A percentile compares a stretch with the other conserved stretches of the same genome.
phyloP scores from a whole-genome alignment of 192 early-diverging fungal genomes.

The Mycoemilia scoparia region DNA sequence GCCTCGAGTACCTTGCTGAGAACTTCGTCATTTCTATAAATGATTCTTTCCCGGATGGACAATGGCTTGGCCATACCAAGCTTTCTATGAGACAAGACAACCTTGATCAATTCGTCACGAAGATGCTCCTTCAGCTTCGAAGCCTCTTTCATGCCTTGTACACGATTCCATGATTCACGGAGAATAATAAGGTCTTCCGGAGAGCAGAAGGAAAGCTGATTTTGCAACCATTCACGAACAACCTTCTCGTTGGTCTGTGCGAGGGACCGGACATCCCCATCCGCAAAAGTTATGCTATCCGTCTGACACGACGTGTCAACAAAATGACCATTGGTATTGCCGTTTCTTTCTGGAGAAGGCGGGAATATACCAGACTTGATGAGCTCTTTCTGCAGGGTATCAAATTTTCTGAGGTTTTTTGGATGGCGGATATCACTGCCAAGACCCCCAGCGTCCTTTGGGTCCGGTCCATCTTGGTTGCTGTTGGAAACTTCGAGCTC shows the following conservation, averaged over 20 bases:
- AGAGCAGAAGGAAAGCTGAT: slow-evolving; percentile 11
- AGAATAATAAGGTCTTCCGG: slow-evolving; percentile 24
- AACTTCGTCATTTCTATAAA: slow-evolving; percentile 17
- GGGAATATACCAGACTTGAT: background rate
- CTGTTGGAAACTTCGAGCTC: slow-evolving; percentile 9
- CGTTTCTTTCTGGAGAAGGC: background rate
- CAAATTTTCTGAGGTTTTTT: background rate
- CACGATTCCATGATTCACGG: slow-evolving; percentile 26
- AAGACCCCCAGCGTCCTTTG: background rate
- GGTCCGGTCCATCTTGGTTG: background rate
- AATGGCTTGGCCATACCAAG: too few relatives aligned
- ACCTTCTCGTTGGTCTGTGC: slow-evolving; percentile 6
- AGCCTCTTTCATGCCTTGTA: slow-evolving; percentile 15
- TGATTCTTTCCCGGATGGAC: slow-evolving; percentile 23
- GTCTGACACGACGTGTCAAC: too few relatives aligned
- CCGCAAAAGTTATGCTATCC: too few relatives aligned
- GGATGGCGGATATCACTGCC: slow-evolving; percentile 1
- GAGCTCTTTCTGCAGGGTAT: background rate
- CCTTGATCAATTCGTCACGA: slow-evolving; percentile 18
- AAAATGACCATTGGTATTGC: slow-evolving; percentile 5
- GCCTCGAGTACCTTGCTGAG: slow-evolving; percentile 25
- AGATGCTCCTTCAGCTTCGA: slow-evolving; percentile 9
- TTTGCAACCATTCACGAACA: slow-evolving; percentile 14
- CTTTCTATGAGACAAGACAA: slow-evolving; percentile 17
- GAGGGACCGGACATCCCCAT: too few relatives aligned